Base-by-base conservation (phyloP, 257 asterid species). In the Nicotiana tabacum region DNA sequence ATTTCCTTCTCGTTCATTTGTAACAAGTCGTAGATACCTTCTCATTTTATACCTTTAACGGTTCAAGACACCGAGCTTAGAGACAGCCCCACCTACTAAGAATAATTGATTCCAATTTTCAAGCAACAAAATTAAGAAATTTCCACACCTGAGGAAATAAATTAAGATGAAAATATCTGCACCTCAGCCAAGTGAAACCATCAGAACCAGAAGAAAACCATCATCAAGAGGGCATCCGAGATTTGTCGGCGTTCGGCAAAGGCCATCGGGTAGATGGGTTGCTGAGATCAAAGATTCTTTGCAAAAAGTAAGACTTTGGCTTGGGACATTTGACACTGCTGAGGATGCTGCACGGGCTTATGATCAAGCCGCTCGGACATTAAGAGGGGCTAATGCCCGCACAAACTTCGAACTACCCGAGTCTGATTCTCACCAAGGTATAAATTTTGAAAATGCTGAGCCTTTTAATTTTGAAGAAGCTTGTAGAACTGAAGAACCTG, bases 231-330 rank as follows among this genome's bases (percentile, higher is more conserved):
- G 96, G 29, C 98, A 93, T 85, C 94, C 90, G 88, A 90, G 91
- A 83, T 93, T 85, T 9, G 95, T 94, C 0, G 98, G 97, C 0
- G 96, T 92, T 51, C 94, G 98, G 16, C 97, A 94, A 51, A 83
- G 98, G 32, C 97, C 98, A 1, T 92, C 97, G 0, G 98, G 98
- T 6, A 72, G 98, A n/a, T 94, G 98, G 98, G 98, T 94, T 2
- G 98, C 98, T 0, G 98, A 94, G 91, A 94, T 94, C 78, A 94
- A 94, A 58, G 96, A 94, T 85, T 94, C 98, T 2, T 43, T 93
- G 24, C 97, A 93, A 17, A 92, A 93, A 58, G 98, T 93, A 1
- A 86, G 98, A 85, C 92, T 92, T 0, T 94, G 97, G 98, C 85
- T 92, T 5, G 98, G 98, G 3, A 93, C 98, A 2, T 93, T 93